Conservation (phyloP, 495 filamentous ascomycete species). For the Aspergillus saccharolyticus region DNA sequence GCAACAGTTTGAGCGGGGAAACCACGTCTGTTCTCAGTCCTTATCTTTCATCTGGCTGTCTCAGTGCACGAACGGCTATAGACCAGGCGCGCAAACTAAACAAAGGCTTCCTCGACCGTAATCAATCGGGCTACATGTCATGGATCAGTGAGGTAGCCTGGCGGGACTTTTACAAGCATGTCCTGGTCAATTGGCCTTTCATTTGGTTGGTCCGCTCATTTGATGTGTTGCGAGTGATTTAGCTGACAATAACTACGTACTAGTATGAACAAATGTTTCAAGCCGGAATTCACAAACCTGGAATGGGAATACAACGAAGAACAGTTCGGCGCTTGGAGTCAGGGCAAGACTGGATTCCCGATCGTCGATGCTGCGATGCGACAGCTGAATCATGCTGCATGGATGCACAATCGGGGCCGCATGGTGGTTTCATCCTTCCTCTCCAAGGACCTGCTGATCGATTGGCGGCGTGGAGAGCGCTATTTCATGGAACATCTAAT, state of each 20-base stretch:
- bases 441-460: conserved; percentile 77
- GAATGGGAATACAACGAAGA: conserved; percentile 70
- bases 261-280: conserved; percentile 93
- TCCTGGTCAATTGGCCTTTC: conserved; percentile 81
- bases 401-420: conserved; percentile 86
- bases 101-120: conserved; percentile 64
- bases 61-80: conserved; percentile 74
- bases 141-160: conserved; percentile 91
- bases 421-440: conserved; percentile 89
- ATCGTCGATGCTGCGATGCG: conserved; percentile 94
- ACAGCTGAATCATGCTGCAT: conserved; percentile 64
- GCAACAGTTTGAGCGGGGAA: conserved; percentile 56
- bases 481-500: conserved; percentile 88
- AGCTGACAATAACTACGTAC: conserved; percentile 3
- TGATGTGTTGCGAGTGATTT: not conserved
- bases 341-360: conserved; percentile 75
- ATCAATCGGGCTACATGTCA: conserved; percentile 57
- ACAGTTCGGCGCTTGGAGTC: conserved; percentile 68
- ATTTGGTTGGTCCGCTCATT: conserved; percentile 56
- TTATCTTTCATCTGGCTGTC: conserved; percentile 70
- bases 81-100: conserved; percentile 61
- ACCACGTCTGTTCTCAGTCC: conserved; percentile 72
- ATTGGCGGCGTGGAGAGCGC: conserved; percentile 86
- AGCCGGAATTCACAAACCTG: conserved; percentile 78
- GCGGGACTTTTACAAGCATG: conserved; percentile 91